Evolutionary conservation across 2,329 filamentous ascomycete genomes (phyloP), one percentile per base, ranked within the genome.

Genomic region (Exophiala viscosa): DNA sequence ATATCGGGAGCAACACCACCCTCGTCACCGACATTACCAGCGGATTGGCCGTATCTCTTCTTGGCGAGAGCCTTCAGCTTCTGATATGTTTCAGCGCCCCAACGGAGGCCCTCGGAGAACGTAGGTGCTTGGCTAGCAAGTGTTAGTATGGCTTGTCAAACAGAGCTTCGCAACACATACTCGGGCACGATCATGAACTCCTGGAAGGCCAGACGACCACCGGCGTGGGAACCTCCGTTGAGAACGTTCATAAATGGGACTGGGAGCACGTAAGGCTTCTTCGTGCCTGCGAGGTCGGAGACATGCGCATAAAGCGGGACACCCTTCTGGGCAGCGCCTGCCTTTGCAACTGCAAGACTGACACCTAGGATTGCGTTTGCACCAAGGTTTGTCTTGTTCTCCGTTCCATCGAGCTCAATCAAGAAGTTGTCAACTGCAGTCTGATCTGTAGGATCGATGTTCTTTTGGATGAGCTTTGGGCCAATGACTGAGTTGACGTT

Each of bases 1-100:
- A 99, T 97, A 84, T 97, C 91, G 66, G 93, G 93, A 66, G 93
- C 93, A 70, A 99, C 93, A 86, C 93, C 93, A 82, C 93, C 93
- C 85, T 99, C 93, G 72, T 99, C 93, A 77, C 93, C 93, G 64
- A 99, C 93, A 74, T 99, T 99, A 74, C 92, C 93, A 63, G 93
- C 93, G 61, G 93, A 96, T 78, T 96, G 92, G 71, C 93, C 93
- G 75, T 99, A 99, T 83, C 89, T 93, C 88, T 96, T 93, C 88
- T 97, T 97, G 74, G 93, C 91, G 59, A 97, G 84, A 67, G 81
- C 69, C 87, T 99, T 99, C 68, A 99, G 88, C 77, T 88, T 87
- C 77, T 97, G 92, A 86, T 99, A 99, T 68, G 96, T 90, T 79
- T 99, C 93, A 67, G 92, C 78, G 74, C 93, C 93, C 78, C 95